Evolutionary conservation across 352 stramenopile species (phyloP), one percentile per base, ranked within the genome.

Genomic region (Phytophthora ramorum): DNA sequence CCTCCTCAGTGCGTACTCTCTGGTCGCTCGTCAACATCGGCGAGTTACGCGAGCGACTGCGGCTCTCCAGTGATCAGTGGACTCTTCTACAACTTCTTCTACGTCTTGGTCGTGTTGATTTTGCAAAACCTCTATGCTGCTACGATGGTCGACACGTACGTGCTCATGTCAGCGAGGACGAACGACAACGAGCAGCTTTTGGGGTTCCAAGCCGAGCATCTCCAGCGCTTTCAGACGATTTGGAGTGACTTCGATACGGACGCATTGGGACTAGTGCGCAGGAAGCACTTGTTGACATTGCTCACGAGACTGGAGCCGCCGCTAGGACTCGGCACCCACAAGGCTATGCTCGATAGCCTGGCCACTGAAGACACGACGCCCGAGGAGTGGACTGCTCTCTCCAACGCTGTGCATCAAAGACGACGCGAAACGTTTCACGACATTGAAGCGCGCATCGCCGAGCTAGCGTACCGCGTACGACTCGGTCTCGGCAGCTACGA

Each of bases 101-200:
- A 92, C 62, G 55, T 95, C 7, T 69, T 95, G 20, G 85, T 95
- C 3, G 76, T 89, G 12, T 59, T 95, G 19, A 83, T 95, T 48
- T 66, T 95, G 3, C 87, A 93, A 61, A 92, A 95, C 53, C 44
- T 95, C 20, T 95, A 94, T 66, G 79, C 90, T 0, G 86, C 87
- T 4, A 92, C 85, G 0, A 90, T 95, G 61, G 80, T 95, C 0
- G 87, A 95, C 37, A 94, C 85, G 16, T 95, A 88, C 37, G 85
- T 95, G 17, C 88, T 86, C 8, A 91, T 77, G 38, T 90, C 86
- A 7, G 85, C 87, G 0, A 73, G 90, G 56, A 84, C 85, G 19
- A 71, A 84, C 44, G 67, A 84, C 54, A 83, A 89, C 20, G 61
- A 85, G 10, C 61, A 87, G 19, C 66, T 90, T 34, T 66, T 95